phyloP scores from a whole-genome alignment of 2,329 filamentous ascomycete species.

The Epichloe hybrida region DNA sequence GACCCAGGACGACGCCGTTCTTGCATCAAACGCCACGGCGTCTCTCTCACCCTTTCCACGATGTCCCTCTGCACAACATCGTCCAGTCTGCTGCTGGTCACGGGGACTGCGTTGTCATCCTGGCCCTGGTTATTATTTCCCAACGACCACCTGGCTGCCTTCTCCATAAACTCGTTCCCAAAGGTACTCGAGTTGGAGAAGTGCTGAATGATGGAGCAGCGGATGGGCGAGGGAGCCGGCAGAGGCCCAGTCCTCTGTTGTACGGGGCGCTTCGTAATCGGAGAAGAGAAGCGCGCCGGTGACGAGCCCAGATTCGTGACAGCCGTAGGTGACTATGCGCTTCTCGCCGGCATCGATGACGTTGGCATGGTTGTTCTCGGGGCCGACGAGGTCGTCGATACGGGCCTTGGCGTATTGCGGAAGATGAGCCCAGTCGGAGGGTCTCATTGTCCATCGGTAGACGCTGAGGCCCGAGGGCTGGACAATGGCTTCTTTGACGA shows the following conservation, averaged over 20 bases:
- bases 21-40: not conserved
- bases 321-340: not conserved
- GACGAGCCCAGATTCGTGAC: not conserved
- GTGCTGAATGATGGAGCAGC: not conserved
- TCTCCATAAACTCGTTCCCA: slow-evolving; percentile 1
- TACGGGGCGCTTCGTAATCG: not conserved
- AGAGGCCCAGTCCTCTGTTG: not conserved
- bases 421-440: not conserved
- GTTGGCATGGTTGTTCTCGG: not conserved
- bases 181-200: not conserved
- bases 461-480: not conserved
- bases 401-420: not conserved
- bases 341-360: not conserved
- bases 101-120: not conserved
- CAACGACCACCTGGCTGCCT: not conserved
- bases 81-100: not conserved
- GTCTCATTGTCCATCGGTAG: not conserved
- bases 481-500: not conserved
- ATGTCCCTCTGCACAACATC: not conserved
- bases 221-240: not conserved
- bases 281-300: not conserved
- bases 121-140: not conserved
- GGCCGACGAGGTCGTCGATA: not conserved
- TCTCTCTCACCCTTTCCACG: not conserved
- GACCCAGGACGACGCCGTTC: not conserved